These are phyloP conservation scores for Akanthomyces muscarius DNA, from an alignment of 2,329 filamentous ascomycete genomes.

Conservation along the genomic window DNA sequence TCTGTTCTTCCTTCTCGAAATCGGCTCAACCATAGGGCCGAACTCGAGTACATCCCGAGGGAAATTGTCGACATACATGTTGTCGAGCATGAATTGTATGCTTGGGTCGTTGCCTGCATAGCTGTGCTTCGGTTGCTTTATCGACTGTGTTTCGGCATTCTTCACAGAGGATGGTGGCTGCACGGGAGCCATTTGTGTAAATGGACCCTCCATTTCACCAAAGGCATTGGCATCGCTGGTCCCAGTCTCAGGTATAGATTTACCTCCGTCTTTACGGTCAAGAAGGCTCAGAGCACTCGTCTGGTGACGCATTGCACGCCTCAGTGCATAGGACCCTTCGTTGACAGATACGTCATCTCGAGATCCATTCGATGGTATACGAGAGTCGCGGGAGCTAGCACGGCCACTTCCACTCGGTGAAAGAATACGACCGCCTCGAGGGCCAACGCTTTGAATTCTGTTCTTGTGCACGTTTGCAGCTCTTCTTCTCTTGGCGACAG, in stretches of 20 bases:
- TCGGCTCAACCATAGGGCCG: conserved; percentile 73
- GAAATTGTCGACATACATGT: conserved; percentile 74
- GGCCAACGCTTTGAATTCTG: conserved; percentile 37
- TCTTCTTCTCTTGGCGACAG: conserved; percentile 50
- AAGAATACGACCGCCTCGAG: conserved; percentile 27
- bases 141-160: conserved; percentile 30
- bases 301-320: conserved; percentile 50
- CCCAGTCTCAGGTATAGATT: conserved; percentile 55
- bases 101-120: conserved; percentile 76
- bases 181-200: conserved; percentile 33
- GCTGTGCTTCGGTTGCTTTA: conserved; percentile 63
- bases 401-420: conserved; percentile 30
- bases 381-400: conserved; percentile 35
- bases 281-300: conserved; percentile 57
- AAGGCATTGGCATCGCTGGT: conserved; percentile 58
- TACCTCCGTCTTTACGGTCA: conserved; percentile 55
- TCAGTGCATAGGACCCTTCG: conserved; percentile 40
- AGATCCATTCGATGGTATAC: conserved; percentile 32
- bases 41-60: conserved; percentile 65
- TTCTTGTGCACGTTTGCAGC: conserved; percentile 49
- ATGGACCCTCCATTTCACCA: conserved; percentile 56
- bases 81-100: conserved; percentile 70
- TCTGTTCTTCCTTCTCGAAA: conserved; percentile 52
- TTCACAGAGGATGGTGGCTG: conserved; percentile 24
- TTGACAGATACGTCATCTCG: conserved; percentile 31